These are phyloP conservation scores for Trametes versicolor DNA, from an alignment of 1,284 basidiomycete genomes.

Conservation along the genomic window DNA sequence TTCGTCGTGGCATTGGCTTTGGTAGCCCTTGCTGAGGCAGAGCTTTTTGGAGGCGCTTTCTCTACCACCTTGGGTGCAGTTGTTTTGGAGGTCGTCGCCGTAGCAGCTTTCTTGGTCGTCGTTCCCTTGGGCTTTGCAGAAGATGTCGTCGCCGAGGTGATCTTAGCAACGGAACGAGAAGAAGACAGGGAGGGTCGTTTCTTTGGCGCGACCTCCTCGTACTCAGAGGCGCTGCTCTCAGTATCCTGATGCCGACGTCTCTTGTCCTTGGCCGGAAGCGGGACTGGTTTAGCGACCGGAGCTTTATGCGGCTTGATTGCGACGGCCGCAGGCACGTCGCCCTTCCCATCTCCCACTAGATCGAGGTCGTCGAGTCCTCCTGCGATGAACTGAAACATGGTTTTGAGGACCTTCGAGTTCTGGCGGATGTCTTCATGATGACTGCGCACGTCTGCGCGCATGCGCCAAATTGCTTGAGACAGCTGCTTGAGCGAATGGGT, in stretches of 20 bases:
- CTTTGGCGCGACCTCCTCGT: slow-evolving; percentile 20
- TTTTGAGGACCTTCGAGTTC: slow-evolving; percentile 52
- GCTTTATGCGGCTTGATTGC: slow-evolving; percentile 19
- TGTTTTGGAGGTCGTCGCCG: not conserved
- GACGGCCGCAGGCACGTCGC: slow-evolving; percentile 35
- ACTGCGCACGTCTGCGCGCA: slow-evolving; percentile 54
- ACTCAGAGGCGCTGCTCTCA: slow-evolving; percentile 24
- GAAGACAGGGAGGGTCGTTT: slow-evolving; percentile 19
- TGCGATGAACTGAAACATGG: slow-evolving; percentile 51
- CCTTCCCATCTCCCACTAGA: slow-evolving; percentile 39
- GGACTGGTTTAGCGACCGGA: not conserved
- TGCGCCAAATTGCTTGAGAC: slow-evolving; percentile 51
- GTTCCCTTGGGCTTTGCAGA: not conserved
- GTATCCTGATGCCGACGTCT: slow-evolving; percentile 16
- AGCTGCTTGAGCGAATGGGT: slow-evolving; percentile 52
- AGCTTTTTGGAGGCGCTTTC: slow-evolving; percentile 10
- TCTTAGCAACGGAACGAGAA: slow-evolving; percentile 1
- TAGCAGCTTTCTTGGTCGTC: not conserved
- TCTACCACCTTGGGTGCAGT: slow-evolving; percentile 4
- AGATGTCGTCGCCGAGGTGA: not conserved
- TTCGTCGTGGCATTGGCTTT: not conserved
- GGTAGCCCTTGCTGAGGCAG: not conserved
- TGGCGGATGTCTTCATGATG: slow-evolving; percentile 53
- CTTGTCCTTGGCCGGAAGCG: slow-evolving; percentile 13
- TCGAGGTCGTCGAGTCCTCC: slow-evolving; percentile 38